Percentiles rank a stretch among this genome's conserved stretches.
Evolutionary conservation across 768 basidiomycete genomes (phyloP).

Genomic region (Auriscalpium microsporum): DNA sequence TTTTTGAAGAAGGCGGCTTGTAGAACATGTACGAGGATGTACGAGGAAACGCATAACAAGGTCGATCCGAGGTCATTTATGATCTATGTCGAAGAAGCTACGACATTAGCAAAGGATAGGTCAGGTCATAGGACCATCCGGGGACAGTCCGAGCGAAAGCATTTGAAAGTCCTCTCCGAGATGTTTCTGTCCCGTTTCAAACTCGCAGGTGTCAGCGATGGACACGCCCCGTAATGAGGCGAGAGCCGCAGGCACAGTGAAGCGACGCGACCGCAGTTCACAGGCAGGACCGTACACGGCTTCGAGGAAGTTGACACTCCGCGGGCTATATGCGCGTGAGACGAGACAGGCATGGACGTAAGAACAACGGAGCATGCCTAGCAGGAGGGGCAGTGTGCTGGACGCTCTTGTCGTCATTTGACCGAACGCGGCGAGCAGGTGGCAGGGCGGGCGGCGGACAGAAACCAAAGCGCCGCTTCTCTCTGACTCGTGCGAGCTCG

Average conservation of each 20-base stretch:
- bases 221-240: neutral
- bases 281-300: neutral
- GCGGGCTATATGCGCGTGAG: neutral
- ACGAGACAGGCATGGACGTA: neutral
- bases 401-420: too few species aligned
- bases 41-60: too few species aligned
- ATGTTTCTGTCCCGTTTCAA: neutral
- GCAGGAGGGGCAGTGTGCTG: neutral
- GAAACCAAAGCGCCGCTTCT: neutral
- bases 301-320: neutral
- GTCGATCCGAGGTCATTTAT: too few species aligned
- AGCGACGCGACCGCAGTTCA: neutral
- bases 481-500: neutral
- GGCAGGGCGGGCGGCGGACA: too few species aligned
- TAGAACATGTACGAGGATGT: too few species aligned
- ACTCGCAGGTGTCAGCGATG: neutral
- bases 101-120: too few species aligned
- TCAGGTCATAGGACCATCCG: neutral
- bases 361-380: neutral
- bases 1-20: too few species aligned
- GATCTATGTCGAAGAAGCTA: too few species aligned
- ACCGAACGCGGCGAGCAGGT: too few species aligned
- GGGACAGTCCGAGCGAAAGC: neutral
- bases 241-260: neutral
- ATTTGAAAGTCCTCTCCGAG: neutral